A percentile compares a stretch with the other conserved stretches of the same genome.
Conservation (phyloP, 2,329 filamentous ascomycete species). For the Colletotrichum tropicicola region DNA sequence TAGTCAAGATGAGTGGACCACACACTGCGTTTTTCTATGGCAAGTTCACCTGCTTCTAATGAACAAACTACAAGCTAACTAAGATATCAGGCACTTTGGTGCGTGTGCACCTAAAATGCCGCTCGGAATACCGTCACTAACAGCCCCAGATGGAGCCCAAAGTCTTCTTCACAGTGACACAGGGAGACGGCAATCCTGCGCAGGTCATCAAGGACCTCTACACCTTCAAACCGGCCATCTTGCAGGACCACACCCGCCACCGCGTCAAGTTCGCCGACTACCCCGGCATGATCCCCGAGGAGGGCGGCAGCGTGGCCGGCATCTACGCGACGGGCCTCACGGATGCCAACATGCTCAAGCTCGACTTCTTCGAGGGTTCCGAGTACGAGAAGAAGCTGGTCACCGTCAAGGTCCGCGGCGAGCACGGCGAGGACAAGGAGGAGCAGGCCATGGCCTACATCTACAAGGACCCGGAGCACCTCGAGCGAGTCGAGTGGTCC, state of each 20-base stretch:
- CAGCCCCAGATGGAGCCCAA: constrained; percentile 76
- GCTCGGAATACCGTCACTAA: constrained; percentile 31
- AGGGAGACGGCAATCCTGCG: constrained; percentile 62
- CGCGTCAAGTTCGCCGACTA: constrained; percentile 79
- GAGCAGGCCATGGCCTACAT: constrained; percentile 72
- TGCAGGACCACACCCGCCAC: constrained; percentile 76
- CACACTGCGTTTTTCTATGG: constrained; percentile 67
- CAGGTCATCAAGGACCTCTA: constrained; percentile 63
- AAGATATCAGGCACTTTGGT: constrained; percentile 45
- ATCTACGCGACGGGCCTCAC: constrained; percentile 82
- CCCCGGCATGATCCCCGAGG: constrained; percentile 75
- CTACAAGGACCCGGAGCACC: constrained; percentile 55
- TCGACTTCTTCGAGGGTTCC: constrained; percentile 84
- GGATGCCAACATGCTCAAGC: constrained; percentile 74
- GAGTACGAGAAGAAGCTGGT: constrained; percentile 72
- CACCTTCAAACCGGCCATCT: constrained; percentile 76
- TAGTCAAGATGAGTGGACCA: constrained; percentile 49
- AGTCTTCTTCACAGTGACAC: constrained; percentile 87
- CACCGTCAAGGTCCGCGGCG: constrained; percentile 56
- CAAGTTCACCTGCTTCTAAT: constrained; percentile 36
- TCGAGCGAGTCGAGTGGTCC: constrained; percentile 87
- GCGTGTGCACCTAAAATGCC: constrained; percentile 2
- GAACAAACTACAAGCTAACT: background rate
- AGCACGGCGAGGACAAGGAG: constrained; percentile 46
- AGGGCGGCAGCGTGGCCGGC: constrained; percentile 72